Evolutionary conservation across 495 filamentous ascomycete species (phyloP).

Genomic region (Daldinia decipiens): DNA sequence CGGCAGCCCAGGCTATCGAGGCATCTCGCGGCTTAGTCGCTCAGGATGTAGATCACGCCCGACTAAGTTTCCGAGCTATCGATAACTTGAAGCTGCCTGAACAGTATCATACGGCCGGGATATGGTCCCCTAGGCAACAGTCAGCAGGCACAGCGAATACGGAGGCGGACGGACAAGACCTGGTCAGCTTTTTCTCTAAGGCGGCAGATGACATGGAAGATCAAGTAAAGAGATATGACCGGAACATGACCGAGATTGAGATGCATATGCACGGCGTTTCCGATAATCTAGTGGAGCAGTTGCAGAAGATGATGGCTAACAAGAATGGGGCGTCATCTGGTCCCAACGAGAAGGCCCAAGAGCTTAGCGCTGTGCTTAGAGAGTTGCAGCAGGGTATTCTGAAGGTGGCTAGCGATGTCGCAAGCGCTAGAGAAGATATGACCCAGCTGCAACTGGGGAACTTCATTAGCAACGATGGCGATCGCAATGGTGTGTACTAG

Average conservation of each 20-base stretch:
- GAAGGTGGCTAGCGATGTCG: conserved; percentile 77
- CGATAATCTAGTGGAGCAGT: conserved; percentile 71
- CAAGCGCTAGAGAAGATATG: conserved; percentile 72
- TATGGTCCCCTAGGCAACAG: conserved; percentile 61
- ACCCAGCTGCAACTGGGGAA: conserved; percentile 72
- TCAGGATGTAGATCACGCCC: conserved; percentile 75
- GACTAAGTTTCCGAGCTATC: conserved; percentile 76
- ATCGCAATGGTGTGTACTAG: conserved; percentile 46
- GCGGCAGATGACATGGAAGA: conserved; percentile 76
- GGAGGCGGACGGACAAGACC: conserved; percentile 70
- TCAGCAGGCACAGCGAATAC: conserved; percentile 47
- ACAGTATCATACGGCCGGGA: conserved; percentile 72
- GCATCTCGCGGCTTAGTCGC: conserved; percentile 70
- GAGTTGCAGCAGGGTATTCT: conserved; percentile 84
- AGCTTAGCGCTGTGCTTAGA: conserved; percentile 72
- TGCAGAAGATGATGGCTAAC: conserved; percentile 71
- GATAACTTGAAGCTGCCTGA: conserved; percentile 79
- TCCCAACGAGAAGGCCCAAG: conserved; percentile 55
- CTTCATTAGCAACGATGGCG: conserved; percentile 50
- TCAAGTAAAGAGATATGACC: conserved; percentile 71
- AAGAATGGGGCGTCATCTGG: conserved; percentile 57
- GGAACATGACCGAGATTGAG: conserved; percentile 83
- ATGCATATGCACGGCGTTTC: conserved; percentile 82
- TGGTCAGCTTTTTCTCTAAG: conserved; percentile 80
- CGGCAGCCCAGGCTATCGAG: conserved; percentile 77